Percentiles rank a stretch among this genome's conserved stretches.
Conservation (phyloP, 2,329 filamentous ascomycete species). For the Neophaeococcomyces aloes region DNA sequence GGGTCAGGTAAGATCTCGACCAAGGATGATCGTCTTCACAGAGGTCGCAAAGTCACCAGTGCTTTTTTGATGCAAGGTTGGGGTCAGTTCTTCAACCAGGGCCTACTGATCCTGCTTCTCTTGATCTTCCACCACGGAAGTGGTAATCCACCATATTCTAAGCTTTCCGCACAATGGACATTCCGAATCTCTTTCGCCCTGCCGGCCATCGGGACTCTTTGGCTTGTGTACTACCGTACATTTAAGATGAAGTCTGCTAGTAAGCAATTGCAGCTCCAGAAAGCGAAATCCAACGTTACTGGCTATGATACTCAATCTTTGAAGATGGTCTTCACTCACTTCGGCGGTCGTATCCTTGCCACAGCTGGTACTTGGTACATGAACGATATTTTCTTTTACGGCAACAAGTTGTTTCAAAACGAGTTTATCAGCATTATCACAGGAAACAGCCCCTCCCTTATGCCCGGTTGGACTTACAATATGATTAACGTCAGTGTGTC, state of each 20-base stretch:
- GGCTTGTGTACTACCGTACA: constrained; percentile 91
- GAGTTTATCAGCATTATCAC: constrained; percentile 81
- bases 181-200: constrained; percentile 89
- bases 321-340: constrained; percentile 65
- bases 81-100: constrained; percentile 93
- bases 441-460: constrained; percentile 57
- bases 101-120: constrained; percentile 72
- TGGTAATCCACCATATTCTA: constrained; percentile 66
- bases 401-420: constrained; percentile 93
- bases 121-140: constrained; percentile 77
- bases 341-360: constrained; percentile 74
- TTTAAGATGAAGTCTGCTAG: constrained; percentile 88
- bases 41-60: constrained; percentile 87
- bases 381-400: constrained; percentile 98
- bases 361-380: constrained; percentile 87
- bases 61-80: constrained; percentile 98
- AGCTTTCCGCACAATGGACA: constrained; percentile 71
- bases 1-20: constrained; percentile 81
- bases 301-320: constrained; percentile 87
- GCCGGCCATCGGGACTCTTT: constrained; percentile 79
- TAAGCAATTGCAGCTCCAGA: constrained; percentile 69
- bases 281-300: constrained; percentile 77
- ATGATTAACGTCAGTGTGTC: constrained; percentile 82
- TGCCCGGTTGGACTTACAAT: constrained; percentile 87
- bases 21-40: constrained; percentile 84